Evolutionary conservation across 768 basidiomycete species (phyloP).

Genomic region (Phaffia australis): DNA sequence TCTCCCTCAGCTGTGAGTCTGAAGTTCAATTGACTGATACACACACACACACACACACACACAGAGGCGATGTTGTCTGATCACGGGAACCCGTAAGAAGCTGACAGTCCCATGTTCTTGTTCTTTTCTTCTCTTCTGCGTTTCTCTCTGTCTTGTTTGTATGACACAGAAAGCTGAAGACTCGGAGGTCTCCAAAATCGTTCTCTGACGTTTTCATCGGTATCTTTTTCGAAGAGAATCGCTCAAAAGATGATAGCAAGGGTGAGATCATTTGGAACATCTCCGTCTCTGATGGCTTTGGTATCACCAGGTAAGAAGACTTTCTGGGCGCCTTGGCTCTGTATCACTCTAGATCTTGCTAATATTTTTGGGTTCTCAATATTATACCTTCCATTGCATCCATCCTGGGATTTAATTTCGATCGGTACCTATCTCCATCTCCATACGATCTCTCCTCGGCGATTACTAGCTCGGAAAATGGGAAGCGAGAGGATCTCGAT

Average conservation of each 20-base stretch:
- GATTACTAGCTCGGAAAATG: not conserved
- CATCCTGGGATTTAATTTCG: no score
- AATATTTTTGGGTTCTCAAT: no score
- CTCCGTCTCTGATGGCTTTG: slow-evolving; percentile 2
- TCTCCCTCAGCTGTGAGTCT: no score
- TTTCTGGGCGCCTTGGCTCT: no score
- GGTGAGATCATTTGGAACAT: not conserved
- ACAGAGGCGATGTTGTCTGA: not conserved
- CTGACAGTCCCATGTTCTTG: not conserved
- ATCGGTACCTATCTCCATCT: no score
- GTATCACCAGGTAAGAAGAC: not conserved
- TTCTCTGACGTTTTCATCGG: slow-evolving; percentile 13
- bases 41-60: no score
- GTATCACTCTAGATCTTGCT: no score
- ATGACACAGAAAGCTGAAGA: not conserved
- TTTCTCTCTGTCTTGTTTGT: not conserved
- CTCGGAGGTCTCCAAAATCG: not conserved
- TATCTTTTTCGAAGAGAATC: slow-evolving; percentile 1
- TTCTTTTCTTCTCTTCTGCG: not conserved
- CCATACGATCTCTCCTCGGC: no score
- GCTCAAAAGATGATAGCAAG: not conserved
- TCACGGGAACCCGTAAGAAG: not conserved
- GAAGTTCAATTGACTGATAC: no score
- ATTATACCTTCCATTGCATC: no score
- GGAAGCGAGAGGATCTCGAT: not conserved